Percentiles rank a stretch among this genome's conserved stretches.
Evolutionary conservation across 352 stramenopile genomes (phyloP).

Genomic region (Phytophthora ohioensis): DNA sequence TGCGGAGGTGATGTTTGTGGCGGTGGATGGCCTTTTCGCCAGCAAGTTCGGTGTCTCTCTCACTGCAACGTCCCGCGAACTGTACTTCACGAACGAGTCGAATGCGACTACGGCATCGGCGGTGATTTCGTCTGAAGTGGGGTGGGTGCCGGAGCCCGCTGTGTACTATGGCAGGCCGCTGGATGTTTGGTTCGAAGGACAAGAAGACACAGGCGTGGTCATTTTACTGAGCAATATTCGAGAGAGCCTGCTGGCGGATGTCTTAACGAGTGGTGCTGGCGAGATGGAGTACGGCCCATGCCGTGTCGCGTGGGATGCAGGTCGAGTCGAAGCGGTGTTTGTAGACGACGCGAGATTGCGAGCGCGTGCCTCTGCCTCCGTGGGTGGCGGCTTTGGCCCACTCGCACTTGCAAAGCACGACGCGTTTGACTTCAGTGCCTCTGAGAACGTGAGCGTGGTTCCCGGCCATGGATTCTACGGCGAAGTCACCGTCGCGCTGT

Average conservation of each 20-base stretch:
- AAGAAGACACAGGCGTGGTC: conserved; percentile 12
- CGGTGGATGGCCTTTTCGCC: conserved; percentile 7
- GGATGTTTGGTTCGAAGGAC: conserved; percentile 26
- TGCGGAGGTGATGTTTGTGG: conserved; percentile 25
- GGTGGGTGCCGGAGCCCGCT: conserved; percentile 17
- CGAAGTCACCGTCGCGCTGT: conserved; percentile 12
- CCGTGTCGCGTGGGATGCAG: conserved; percentile 14
- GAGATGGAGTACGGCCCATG: conserved; percentile 18
- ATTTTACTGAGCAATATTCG: conserved; percentile 16
- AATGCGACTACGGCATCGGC: conserved; percentile 18
- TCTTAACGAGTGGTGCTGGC: not conserved
- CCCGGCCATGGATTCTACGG: conserved; percentile 19
- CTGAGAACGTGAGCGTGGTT: conserved; percentile 20
- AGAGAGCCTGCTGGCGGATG: conserved; percentile 8
- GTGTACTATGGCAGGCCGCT: conserved; percentile 22
- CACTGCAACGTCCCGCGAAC: conserved; percentile 24
- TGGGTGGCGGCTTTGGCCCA: conserved; percentile 5
- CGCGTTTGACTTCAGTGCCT: conserved; percentile 10
- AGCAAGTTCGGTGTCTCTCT: conserved; percentile 24
- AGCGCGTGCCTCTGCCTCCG: not conserved
- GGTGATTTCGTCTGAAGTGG: conserved; percentile 17
- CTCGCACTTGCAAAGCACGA: conserved; percentile 17
- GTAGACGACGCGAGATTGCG: conserved; percentile 13
- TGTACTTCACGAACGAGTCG: conserved; percentile 22
- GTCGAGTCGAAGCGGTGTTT: conserved; percentile 18